Conservation (phyloP, 1,284 basidiomycete genomes). For the Tilletia horrida region DNA sequence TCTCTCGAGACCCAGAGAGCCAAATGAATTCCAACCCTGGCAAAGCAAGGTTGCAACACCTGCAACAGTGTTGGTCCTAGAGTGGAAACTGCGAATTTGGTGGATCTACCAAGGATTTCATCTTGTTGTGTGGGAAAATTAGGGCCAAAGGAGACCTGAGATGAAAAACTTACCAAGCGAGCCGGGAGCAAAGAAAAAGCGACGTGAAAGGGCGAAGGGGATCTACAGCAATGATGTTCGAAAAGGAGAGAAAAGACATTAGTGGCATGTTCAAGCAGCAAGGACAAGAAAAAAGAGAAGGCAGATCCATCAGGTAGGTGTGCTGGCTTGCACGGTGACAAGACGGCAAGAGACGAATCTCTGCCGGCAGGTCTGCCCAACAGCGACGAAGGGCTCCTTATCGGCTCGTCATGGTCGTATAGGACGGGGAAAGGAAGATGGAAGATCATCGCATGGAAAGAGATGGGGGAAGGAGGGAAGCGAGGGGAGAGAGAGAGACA, state of each 20-base stretch:
- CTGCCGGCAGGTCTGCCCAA: slow-evolving; percentile 26
- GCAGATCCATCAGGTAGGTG: slow-evolving; percentile 44
- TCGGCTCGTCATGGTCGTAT: slow-evolving; percentile 55
- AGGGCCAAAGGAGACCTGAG: neutral
- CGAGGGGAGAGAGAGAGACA: neutral
- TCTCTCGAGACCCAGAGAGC: slow-evolving; percentile 52
- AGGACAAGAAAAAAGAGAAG: slow-evolving; percentile 14
- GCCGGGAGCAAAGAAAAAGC: neutral
- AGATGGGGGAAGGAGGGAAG: neutral
- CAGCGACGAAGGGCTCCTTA: slow-evolving; percentile 53
- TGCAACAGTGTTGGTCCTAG: slow-evolving; percentile 40
- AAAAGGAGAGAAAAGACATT: neutral
- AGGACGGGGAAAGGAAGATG: slow-evolving; percentile 55
- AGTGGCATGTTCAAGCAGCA: neutral
- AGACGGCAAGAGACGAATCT: slow-evolving; percentile 47
- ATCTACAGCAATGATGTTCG: neutral
- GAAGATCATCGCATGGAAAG: slow-evolving; percentile 27
- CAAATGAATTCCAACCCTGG: slow-evolving; percentile 44
- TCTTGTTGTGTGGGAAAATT: slow-evolving; percentile 27
- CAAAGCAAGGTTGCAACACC: slow-evolving; percentile 30
- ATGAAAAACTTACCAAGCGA: neutral
- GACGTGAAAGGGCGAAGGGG: neutral
- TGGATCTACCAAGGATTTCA: slow-evolving; percentile 55
- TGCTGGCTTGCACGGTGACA: slow-evolving; percentile 43
- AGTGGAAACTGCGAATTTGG: slow-evolving; percentile 57